These are phyloP conservation scores for Coniochaeta sp. DNA, from an alignment of 2,329 filamentous ascomycete genomes.

Conservation along the genomic window DNA sequence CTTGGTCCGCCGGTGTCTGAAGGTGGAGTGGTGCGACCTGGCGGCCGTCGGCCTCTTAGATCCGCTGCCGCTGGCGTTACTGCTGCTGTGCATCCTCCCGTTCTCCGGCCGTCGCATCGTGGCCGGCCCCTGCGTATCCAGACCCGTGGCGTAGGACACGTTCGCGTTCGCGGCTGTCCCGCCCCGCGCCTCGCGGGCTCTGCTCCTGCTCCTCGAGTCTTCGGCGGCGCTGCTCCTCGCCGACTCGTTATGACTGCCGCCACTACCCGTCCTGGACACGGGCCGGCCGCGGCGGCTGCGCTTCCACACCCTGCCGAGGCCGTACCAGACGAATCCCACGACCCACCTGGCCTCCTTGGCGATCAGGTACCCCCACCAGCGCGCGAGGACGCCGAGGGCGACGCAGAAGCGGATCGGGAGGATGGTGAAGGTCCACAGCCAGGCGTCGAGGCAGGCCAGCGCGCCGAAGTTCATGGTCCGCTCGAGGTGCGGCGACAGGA, in stretches of 20 bases:
- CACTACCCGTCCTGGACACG: conserved; percentile 15
- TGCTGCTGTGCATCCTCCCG: conserved; percentile 1
- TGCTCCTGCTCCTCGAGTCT: conserved; percentile 30
- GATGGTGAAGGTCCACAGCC: conserved; percentile 95
- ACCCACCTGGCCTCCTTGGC: conserved; percentile 67
- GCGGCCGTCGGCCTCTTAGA: conserved; percentile 17
- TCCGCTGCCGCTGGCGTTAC: not conserved
- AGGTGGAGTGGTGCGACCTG: conserved; percentile 24
- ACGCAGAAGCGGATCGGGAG: conserved; percentile 82
- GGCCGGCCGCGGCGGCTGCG: conserved; percentile 42
- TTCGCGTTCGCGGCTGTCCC: not conserved
- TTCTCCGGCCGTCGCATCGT: conserved; percentile 8
- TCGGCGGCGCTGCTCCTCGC: conserved; percentile 25
- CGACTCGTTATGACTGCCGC: no score
- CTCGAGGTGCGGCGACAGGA: conserved; percentile 76
- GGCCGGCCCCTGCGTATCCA: not conserved
- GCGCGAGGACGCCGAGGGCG: conserved; percentile 66
- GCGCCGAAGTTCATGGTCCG: conserved; percentile 80
- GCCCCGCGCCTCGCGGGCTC: conserved; percentile 10
- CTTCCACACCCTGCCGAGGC: conserved; percentile 71
- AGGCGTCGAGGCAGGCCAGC: conserved; percentile 87
- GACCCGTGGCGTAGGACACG: not conserved
- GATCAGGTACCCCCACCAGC: conserved; percentile 71
- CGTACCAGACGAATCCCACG: conserved; percentile 69
- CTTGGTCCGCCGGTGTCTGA: conserved; percentile 65